These are phyloP conservation scores for Talaromyces adpressus DNA, from an alignment of 495 filamentous ascomycete genomes.

Conservation along the genomic window DNA sequence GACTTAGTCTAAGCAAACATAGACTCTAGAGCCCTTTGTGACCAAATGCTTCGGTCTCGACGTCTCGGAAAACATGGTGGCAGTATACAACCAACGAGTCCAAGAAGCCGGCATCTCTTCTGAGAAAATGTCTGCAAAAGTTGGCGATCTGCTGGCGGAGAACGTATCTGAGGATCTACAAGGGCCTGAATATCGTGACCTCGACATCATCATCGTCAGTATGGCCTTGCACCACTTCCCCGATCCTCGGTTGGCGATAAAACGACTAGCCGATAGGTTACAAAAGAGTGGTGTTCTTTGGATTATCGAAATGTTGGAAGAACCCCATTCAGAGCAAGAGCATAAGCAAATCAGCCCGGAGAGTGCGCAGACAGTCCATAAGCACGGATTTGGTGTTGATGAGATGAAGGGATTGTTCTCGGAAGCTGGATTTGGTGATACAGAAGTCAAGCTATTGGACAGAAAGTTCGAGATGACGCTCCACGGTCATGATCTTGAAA, in stretches of 20 bases:
- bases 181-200: slow-evolving; percentile 44
- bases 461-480: slow-evolving; percentile 23
- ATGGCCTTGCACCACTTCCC: slow-evolving; percentile 70
- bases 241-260: slow-evolving; percentile 47
- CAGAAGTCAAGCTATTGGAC: slow-evolving; percentile 30
- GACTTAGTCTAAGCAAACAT: slow-evolving; percentile 2
- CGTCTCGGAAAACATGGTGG: slow-evolving; percentile 60
- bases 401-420: slow-evolving; percentile 46
- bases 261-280: slow-evolving; percentile 50
- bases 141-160: slow-evolving; percentile 49
- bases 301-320: slow-evolving; percentile 57
- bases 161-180: slow-evolving; percentile 30
- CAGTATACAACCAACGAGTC: slow-evolving; percentile 45
- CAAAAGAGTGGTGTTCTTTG: slow-evolving; percentile 55
- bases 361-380: slow-evolving; percentile 38
- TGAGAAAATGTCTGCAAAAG: slow-evolving; percentile 47
- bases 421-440: slow-evolving; percentile 41
- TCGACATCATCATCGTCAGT: slow-evolving; percentile 59
- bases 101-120: slow-evolving; percentile 28
- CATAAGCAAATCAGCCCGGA: slow-evolving; percentile 23
- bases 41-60: slow-evolving; percentile 59
- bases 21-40: slow-evolving; percentile 55
- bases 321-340: slow-evolving; percentile 24
- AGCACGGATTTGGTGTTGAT: slow-evolving; percentile 50
- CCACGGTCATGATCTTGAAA: slow-evolving; percentile 17